These are phyloP conservation scores for Ochromonas danica DNA, from an alignment of 108 stramenopile species.

Conservation along the genomic window DNA sequence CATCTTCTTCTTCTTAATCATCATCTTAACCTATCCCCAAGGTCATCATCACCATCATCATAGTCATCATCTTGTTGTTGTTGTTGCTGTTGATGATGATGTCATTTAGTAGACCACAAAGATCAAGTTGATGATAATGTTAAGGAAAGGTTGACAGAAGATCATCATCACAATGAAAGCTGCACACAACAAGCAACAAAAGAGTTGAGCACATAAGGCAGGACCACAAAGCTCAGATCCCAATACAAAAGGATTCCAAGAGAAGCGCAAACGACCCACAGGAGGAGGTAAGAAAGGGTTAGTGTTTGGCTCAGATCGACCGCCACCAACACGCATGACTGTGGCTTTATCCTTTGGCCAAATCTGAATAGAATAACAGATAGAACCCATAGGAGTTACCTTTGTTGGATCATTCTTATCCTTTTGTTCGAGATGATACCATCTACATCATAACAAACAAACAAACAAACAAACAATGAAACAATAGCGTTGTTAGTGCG, in stretches of 20 bases:
- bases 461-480: neutral
- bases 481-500: neutral
- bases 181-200: conserved; percentile 28
- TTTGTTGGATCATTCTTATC: neutral
- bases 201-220: conserved; percentile 6
- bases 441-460: neutral
- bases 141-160: conserved; percentile 33
- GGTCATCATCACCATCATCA: too few relatives aligned
- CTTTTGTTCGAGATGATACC: conserved; percentile 3
- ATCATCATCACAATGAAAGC: conserved; percentile 32
- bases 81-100: too few relatives aligned
- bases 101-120: conserved; percentile 21
- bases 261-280: conserved; percentile 52
- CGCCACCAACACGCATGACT: conserved; percentile 44
- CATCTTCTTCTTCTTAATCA: neutral
- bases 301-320: conserved; percentile 55
- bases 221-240: conserved; percentile 30
- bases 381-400: conserved; percentile 30
- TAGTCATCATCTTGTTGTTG: too few relatives aligned
- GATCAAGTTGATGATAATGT: conserved; percentile 32
- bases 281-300: conserved; percentile 58
- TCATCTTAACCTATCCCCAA: neutral
- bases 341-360: conserved; percentile 55
- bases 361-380: conserved; percentile 43
- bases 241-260: conserved; percentile 34